phyloP scores from a whole-genome alignment of 2,329 filamentous ascomycete species.

The Hypoxylon rubiginosum region DNA sequence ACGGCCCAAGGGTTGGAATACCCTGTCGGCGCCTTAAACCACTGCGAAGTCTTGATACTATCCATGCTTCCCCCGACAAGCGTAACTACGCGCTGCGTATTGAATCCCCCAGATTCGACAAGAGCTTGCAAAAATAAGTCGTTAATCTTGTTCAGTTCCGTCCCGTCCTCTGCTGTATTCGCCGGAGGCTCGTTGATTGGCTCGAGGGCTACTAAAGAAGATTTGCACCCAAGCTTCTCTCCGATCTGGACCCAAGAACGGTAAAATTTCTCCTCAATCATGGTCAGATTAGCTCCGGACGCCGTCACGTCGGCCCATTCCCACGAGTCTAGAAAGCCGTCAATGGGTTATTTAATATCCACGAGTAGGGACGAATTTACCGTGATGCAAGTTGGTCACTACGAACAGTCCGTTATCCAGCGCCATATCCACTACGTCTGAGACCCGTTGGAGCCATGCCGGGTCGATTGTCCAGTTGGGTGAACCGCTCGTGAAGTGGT shows the following conservation, averaged over 20 bases:
- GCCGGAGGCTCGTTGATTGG: conserved; percentile 71
- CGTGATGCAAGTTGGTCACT: conserved; percentile 70
- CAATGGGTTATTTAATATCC: not conserved
- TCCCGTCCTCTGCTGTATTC: conserved; percentile 63
- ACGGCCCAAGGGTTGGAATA: conserved; percentile 70
- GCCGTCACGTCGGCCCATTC: conserved; percentile 68
- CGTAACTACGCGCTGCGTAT: conserved; percentile 67
- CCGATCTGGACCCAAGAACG: conserved; percentile 71
- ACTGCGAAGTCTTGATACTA: conserved; percentile 65
- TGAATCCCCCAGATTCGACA: conserved; percentile 67
- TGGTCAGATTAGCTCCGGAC: conserved; percentile 60
- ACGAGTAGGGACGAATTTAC: conserved; percentile 35
- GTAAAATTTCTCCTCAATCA: conserved; percentile 69
- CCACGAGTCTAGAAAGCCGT: conserved; percentile 62
- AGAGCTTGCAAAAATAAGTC: conserved; percentile 68
- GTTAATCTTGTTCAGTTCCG: conserved; percentile 68
- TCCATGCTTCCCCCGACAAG: conserved; percentile 67
- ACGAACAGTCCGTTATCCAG: conserved; percentile 64
- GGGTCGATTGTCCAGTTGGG: conserved; percentile 68
- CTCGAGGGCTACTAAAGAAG: conserved; percentile 67
- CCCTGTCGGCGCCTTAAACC: conserved; percentile 63
- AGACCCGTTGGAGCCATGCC: conserved; percentile 69
- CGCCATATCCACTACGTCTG: conserved; percentile 69
- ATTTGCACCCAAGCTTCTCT: conserved; percentile 66
- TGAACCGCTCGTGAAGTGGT: conserved; percentile 65